Evolutionary conservation across 208 protist genomes (phyloP).

Genomic region (Wallacemonas sp.): DNA sequence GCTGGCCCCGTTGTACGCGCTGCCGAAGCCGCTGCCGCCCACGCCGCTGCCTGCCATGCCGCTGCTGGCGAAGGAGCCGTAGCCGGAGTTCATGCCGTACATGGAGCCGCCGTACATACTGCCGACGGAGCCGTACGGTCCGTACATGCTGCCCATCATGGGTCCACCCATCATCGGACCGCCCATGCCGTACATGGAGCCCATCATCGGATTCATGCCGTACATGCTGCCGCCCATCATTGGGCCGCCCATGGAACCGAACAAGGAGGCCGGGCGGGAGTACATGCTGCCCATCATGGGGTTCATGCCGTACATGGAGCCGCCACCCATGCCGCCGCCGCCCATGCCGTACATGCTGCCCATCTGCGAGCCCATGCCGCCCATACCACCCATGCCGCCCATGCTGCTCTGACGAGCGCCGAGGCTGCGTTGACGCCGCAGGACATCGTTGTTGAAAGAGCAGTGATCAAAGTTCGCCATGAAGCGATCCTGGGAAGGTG

Average conservation of each 20-base stretch:
- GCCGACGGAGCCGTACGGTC: constrained; percentile 1
- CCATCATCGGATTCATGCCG: constrained; percentile 11
- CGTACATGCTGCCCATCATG: constrained; percentile 10
- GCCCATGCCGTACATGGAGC: constrained; percentile 17
- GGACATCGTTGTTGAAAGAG: constrained; percentile 15
- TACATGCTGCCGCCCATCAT: constrained; percentile 25
- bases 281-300: constrained; percentile 15
- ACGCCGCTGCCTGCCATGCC: background rate
- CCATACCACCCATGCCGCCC: constrained; percentile 16
- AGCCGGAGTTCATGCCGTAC: constrained; percentile 24
- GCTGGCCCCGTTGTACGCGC: background rate
- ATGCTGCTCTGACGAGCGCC: background rate
- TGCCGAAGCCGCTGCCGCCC: constrained; percentile 12
- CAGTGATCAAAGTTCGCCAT: constrained; percentile 15
- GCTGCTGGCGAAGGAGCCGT: constrained; percentile 16
- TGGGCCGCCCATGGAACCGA: constrained; percentile 10
- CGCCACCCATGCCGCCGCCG: constrained; percentile 8
- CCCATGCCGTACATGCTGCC: constrained; percentile 33
- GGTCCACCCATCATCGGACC: constrained; percentile 6
- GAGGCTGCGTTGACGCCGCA: constrained; percentile 5
- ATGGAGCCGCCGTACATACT: constrained; percentile 24
- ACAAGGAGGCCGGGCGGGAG: constrained; percentile 14
- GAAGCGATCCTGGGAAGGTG: background rate
- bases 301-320: constrained; percentile 19
- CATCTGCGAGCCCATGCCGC: constrained; percentile 20